phyloP scores from a whole-genome alignment of 2,329 filamentous ascomycete species.

The Colletotrichum tamarilloi region DNA sequence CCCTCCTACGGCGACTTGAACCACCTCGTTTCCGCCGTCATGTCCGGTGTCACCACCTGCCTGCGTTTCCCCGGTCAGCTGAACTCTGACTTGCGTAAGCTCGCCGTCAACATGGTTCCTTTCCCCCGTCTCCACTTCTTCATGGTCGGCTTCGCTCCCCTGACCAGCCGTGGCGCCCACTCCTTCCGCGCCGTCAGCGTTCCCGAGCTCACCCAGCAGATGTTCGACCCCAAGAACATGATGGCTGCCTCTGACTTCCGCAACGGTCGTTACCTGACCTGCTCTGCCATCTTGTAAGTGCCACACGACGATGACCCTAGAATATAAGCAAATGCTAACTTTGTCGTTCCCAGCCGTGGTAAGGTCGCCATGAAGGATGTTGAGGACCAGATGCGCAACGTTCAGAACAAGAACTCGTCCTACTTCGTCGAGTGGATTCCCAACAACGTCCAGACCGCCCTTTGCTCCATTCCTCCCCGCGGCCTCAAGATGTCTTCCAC shows the following conservation, averaged over 20 bases:
- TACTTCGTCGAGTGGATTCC: constrained; percentile 99
- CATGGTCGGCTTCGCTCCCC: constrained; percentile 99
- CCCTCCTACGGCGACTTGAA: constrained; percentile 99
- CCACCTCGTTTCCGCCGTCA: constrained; percentile 99
- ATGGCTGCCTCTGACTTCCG: constrained; percentile 99
- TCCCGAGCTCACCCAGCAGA: constrained; percentile 98
- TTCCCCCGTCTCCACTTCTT: constrained; percentile 99
- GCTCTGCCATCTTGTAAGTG: constrained; percentile 95
- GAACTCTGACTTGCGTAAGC: constrained; percentile 99
- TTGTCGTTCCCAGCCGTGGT: constrained; percentile 74
- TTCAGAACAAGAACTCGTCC: constrained; percentile 99
- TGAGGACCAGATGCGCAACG: constrained; percentile 99
- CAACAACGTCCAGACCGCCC: constrained; percentile 99
- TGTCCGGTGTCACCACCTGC: constrained; percentile 99
- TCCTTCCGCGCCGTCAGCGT: constrained; percentile 98
- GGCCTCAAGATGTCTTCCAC: constrained; percentile 99
- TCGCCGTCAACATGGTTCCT: constrained; percentile 99
- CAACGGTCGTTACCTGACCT: constrained; percentile 99
- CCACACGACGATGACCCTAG: neutral
- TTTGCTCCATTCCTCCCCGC: constrained; percentile 98
- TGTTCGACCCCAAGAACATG: constrained; percentile 99
- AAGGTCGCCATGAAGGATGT: constrained; percentile 99
- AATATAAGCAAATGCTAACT: neutral
- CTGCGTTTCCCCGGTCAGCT: constrained; percentile 99
- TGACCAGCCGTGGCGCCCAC: constrained; percentile 87